Base-by-base conservation (phyloP, 2,329 filamentous ascomycete species). In the Exutisphaerella laricina region DNA sequence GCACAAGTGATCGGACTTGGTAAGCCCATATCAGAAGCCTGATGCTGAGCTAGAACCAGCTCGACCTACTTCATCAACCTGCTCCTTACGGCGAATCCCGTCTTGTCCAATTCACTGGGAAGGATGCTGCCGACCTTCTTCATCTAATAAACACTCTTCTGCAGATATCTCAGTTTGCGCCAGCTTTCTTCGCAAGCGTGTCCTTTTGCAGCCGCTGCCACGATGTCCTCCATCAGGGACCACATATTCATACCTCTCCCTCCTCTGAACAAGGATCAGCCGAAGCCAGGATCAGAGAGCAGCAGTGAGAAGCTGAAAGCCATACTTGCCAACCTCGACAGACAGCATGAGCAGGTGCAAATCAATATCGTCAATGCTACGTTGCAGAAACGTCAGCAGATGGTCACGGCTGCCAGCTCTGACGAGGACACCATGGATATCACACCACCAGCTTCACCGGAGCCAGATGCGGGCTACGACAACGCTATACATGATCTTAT, bases 281-380 rank as follows among this genome's bases (percentile, higher is more conserved):
- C 43, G 32, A 22, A 9, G 45, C 31, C 17, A 43, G 43, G 12
- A 12, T 32, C 28, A 42, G 44, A 43, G 39, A 21, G 17, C 13
- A 17, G 20, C 20, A 49, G 53, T 37, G 44, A 54, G 14, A 41
- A 43, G 5, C 43, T 57, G 20, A 43, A 49, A 14, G 43, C 41
- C 38, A 57, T 57, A 36, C 50, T 57, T 21, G 21, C 46, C 12
- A 58, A 58, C 25, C 41, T 58, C 16, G 54, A 57, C 5, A 41
- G 45, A 8, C 44, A 54, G 13, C 50, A 58, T 4, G 44, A 53
- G 5, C 28, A 43, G 23, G 49, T 48, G 17, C 40, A 36, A 48
- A 20, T 45, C 23, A 48, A 45, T 34, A 53, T 55, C 14, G 40
- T 56, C 30, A 40, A 44, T 3, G 46, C 48, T 34, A 49, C 39